Evolutionary conservation across 2,329 filamentous ascomycete species (phyloP), one percentile per base, ranked within the genome.

Genomic region (Thermothelomyces thermophilus): DNA sequence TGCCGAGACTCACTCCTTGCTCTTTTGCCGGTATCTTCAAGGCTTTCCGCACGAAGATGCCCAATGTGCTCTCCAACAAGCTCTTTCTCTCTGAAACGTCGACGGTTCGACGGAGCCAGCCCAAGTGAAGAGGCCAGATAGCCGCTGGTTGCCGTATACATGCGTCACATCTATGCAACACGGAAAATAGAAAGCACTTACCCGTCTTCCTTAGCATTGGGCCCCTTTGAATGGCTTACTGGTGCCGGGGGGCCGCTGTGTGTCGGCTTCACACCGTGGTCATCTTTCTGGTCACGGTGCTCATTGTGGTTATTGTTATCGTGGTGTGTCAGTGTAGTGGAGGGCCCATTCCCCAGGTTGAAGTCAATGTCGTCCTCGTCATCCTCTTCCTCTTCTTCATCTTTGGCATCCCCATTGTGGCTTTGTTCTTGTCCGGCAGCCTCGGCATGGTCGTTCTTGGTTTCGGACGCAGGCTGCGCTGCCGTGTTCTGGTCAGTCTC

Each of bases 201-300:
- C 88, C 88, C 88, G 66, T 94, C 88, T 80, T 94, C 88, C 70
- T 94, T 94, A 50, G 90, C 86, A 56, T 83, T 84, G 46, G 86
- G 81, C 14, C 76, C 77, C 58, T 73, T 71, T 11, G 61, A 54
- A 1, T 62, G 60, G 20, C 63, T 64, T 1, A 60, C 56, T 11
- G 66, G 60, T 17, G 62, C 56, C 30, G 64, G 62, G 0, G 61
- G 56, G 5, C 59, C 58, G 24, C 67, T 66, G 28, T 64, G 60
- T 51, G 48, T 22, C 11, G 48, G 58, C 46, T 56, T 52, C 53
- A 54, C 52, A 30, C 54, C 56, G 22, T 56, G 41, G 1, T 53
- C 34, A 2, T 48, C 45, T 6, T 48, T 13, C 4, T 41, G 37
- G n/a, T 48, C 45, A 35, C 58, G 54, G 40, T 59, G 65, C 13